A percentile compares a stretch with the other conserved stretches of the same genome.
phyloP scores from a whole-genome alignment of 768 basidiomycete species.

The Amanita molliuscula region DNA sequence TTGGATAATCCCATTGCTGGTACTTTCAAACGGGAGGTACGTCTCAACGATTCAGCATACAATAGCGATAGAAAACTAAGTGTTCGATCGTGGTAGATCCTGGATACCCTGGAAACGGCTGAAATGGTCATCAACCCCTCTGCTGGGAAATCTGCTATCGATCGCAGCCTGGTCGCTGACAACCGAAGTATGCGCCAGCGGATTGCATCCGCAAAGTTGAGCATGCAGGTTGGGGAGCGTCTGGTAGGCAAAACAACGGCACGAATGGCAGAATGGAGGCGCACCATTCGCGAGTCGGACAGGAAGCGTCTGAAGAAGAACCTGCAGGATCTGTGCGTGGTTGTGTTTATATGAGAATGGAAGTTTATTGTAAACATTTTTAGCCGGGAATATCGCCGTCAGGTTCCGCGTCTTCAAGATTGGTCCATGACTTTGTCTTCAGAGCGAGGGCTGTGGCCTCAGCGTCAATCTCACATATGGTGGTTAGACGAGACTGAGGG shows the following conservation, averaged over 20 bases:
- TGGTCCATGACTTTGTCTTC: conserved; percentile 54
- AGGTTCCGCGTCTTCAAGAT: conserved; percentile 47
- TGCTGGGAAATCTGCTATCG: conserved; percentile 37
- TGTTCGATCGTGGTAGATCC: conserved; percentile 27
- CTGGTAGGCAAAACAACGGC: conserved; percentile 51
- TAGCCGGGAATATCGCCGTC: conserved; percentile 72
- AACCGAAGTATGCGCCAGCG: conserved; percentile 42
- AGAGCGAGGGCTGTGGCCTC: conserved; percentile 80
- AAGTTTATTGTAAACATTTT: conserved; percentile 1
- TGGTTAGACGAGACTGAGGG: conserved; percentile 88
- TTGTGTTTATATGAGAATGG: neutral
- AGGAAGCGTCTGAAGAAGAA: conserved; percentile 62
- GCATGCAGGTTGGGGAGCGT: conserved; percentile 53
- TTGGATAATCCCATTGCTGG: conserved; percentile 51
- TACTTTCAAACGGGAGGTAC: conserved; percentile 66
- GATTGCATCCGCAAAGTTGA: conserved; percentile 46
- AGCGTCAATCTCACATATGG: conserved; percentile 47
- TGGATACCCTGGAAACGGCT: conserved; percentile 46
- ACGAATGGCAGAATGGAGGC: conserved; percentile 65
- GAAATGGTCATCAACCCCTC: conserved; percentile 42
- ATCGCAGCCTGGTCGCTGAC: conserved; percentile 41
- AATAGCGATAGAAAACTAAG: neutral
- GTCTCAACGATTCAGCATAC: conserved; percentile 4
- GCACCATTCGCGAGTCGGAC: conserved; percentile 58
- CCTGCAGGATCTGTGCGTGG: conserved; percentile 57